Percentiles rank a stretch among this genome's conserved stretches.
Conservation (phyloP, 2,329 filamentous ascomycete genomes). For the Sarocladium brachiariae region DNA sequence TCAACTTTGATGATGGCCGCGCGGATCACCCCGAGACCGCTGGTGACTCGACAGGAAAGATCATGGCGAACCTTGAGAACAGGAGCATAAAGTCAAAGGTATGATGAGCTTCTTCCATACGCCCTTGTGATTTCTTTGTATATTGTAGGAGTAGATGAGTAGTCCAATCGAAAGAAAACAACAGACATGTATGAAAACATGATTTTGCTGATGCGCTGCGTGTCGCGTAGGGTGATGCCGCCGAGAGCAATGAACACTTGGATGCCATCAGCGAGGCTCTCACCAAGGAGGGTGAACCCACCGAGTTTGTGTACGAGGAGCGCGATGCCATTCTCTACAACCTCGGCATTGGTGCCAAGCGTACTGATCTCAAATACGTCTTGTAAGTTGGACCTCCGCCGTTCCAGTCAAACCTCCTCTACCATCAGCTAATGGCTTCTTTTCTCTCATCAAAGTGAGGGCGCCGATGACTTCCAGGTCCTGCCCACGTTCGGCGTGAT, state of each 20-base stretch:
- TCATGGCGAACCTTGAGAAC: slow-evolving; percentile 79
- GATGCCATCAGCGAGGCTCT: slow-evolving; percentile 70
- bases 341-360: slow-evolving; percentile 86
- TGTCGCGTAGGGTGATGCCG: slow-evolving; percentile 13
- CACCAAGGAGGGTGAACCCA: slow-evolving; percentile 61
- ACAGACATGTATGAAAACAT: not conserved
- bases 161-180: no score
- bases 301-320: slow-evolving; percentile 77
- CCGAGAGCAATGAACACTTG: slow-evolving; percentile 57
- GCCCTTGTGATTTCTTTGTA: slow-evolving; percentile 4
- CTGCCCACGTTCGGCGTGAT: slow-evolving; percentile 95
- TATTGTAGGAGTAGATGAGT: slow-evolving; percentile 5
- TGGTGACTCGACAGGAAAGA: slow-evolving; percentile 69
- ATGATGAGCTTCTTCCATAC: slow-evolving; percentile 35
- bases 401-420: no score
- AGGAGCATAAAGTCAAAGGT: slow-evolving; percentile 47
- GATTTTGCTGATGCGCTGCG: slow-evolving; percentile 1
- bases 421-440: no score
- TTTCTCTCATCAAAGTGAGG: slow-evolving; percentile 50
- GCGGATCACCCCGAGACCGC: slow-evolving; percentile 79
- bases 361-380: slow-evolving; percentile 77
- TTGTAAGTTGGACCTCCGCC: no score
- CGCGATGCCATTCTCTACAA: slow-evolving; percentile 93
- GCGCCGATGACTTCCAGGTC: slow-evolving; percentile 84
- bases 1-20: slow-evolving; percentile 80